These are phyloP conservation scores for Athelia sp. DNA, from an alignment of 1,284 basidiomycete species.

Conservation along the genomic window DNA sequence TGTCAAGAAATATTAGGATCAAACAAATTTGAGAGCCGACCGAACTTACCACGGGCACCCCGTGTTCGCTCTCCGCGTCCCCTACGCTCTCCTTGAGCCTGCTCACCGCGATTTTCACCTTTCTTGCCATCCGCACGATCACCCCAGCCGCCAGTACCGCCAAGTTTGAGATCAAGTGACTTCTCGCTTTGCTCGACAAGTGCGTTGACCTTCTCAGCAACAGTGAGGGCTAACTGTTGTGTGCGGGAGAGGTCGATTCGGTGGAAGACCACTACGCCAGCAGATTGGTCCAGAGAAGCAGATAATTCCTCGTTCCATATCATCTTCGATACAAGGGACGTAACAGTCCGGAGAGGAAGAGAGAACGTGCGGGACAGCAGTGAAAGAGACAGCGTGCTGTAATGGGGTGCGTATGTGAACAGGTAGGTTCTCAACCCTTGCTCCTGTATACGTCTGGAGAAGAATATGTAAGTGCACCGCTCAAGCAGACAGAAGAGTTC, in stretches of 20 bases:
- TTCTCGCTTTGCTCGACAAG: slow-evolving; percentile 98
- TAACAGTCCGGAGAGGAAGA: slow-evolving; percentile 75
- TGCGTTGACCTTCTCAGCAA: slow-evolving; percentile 84
- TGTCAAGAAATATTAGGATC: slow-evolving; percentile 14
- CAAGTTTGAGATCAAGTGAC: slow-evolving; percentile 85
- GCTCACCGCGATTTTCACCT: slow-evolving; percentile 74
- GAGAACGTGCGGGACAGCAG: slow-evolving; percentile 88
- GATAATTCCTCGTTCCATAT: slow-evolving; percentile 97
- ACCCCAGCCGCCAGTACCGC: slow-evolving; percentile 59
- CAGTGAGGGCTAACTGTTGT: slow-evolving; percentile 84
- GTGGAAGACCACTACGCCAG: slow-evolving; percentile 86
- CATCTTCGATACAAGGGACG: slow-evolving; percentile 96
- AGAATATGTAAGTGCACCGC: slow-evolving; percentile 7
- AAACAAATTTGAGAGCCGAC: neutral
- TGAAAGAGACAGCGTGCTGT: slow-evolving; percentile 85
- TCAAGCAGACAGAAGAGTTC: slow-evolving; percentile 1
- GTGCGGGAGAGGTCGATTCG: slow-evolving; percentile 83
- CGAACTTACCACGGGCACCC: slow-evolving; percentile 43
- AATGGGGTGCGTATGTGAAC: slow-evolving; percentile 97
- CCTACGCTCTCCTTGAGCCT: slow-evolving; percentile 62
- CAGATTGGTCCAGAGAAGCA: slow-evolving; percentile 89
- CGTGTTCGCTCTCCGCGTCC: slow-evolving; percentile 63
- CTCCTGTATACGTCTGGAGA: slow-evolving; percentile 87
- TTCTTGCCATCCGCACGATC: slow-evolving; percentile 69
- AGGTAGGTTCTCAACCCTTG: slow-evolving; percentile 96